A percentile compares a stretch with the other conserved stretches of the same genome.
phyloP scores from a whole-genome alignment of 2,329 filamentous ascomycete species.

The Paecilomyces dactylethromorphus region DNA sequence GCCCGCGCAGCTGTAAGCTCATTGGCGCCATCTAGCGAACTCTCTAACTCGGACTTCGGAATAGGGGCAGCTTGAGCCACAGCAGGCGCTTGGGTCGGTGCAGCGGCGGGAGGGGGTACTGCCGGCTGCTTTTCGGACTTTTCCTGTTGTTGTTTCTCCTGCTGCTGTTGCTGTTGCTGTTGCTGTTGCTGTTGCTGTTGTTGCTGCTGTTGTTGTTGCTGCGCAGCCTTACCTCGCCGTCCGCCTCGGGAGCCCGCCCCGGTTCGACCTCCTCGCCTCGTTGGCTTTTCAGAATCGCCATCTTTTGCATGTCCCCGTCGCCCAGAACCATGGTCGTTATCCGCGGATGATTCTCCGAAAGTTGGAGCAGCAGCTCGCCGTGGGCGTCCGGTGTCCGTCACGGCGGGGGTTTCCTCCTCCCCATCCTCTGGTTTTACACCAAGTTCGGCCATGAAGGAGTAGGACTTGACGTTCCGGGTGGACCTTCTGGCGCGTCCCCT shows the following conservation, averaged over 20 bases:
- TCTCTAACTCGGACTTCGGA: constrained; percentile 21
- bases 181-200: constrained; percentile 6
- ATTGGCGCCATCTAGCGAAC: constrained; percentile 10
- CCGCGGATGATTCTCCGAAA: constrained; percentile 35
- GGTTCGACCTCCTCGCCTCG: constrained; percentile 25
- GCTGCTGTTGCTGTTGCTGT: constrained; percentile 13
- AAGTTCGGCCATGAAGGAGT: constrained; percentile 43
- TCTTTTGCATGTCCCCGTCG: constrained; percentile 31
- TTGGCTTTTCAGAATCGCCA: constrained; percentile 28
- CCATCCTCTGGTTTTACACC: constrained; percentile 38
- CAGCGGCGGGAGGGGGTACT: background rate
- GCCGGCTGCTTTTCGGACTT: background rate
- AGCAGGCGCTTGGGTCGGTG: constrained; percentile 7
- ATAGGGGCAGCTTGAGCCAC: constrained; percentile 14
- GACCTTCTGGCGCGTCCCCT: constrained; percentile 32
- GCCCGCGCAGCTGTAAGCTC: constrained; percentile 10
- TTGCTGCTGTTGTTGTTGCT: constrained; percentile 18
- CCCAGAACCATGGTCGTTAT: constrained; percentile 23
- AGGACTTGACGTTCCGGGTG: constrained; percentile 36
- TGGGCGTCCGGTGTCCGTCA: constrained; percentile 45
- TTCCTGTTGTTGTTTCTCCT: constrained; percentile 3
- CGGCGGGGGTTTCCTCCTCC: constrained; percentile 37
- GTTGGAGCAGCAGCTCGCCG: constrained; percentile 44
- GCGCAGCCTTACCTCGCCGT: constrained; percentile 26
- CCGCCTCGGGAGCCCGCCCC: constrained; percentile 27